Evolutionary conservation across 2,329 filamentous ascomycete species (phyloP).

Genomic region (Arachnopeziza araneosa): DNA sequence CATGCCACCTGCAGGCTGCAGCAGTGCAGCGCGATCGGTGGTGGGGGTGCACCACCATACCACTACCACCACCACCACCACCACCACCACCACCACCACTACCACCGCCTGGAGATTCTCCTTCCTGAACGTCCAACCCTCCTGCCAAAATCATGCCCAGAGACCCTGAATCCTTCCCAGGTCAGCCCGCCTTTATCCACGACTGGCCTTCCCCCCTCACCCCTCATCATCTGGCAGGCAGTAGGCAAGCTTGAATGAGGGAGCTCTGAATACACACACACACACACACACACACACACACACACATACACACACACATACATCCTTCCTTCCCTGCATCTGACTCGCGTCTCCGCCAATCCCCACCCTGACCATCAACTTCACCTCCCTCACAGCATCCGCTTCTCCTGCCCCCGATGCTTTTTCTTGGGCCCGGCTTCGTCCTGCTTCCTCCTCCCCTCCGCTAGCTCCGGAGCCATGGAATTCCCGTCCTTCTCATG

Average conservation of each 20-base stretch:
- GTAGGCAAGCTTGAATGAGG: too few species aligned
- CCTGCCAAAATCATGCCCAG: neutral
- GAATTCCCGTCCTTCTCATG: neutral
- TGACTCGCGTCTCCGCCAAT: neutral
- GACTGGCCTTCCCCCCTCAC: too few species aligned
- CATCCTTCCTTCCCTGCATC: neutral
- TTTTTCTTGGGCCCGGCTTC: too few species aligned
- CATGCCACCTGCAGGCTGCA: constrained; percentile 11
- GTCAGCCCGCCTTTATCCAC: too few species aligned
- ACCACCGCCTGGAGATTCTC: constrained; percentile 3
- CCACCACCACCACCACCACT: too few species aligned
- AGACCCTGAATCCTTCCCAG: neutral
- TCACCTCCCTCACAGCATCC: neutral
- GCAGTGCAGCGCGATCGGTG: constrained; percentile 9
- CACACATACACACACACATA: too few species aligned
- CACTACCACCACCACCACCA: too few species aligned
- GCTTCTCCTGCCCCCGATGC: too few species aligned
- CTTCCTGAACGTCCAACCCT: constrained; percentile 1
- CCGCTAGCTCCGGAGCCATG: neutral
- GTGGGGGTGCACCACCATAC: constrained; percentile 11
- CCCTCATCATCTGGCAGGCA: too few species aligned
- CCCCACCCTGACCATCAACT: neutral
- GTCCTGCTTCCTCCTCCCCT: too few species aligned
- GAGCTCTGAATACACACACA: too few species aligned
- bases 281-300: too few species aligned